Evolutionary conservation across 345 rosid species (phyloP), one percentile per base, ranked within the genome.

Genomic region (Bruguiera gymnorhiza): DNA sequence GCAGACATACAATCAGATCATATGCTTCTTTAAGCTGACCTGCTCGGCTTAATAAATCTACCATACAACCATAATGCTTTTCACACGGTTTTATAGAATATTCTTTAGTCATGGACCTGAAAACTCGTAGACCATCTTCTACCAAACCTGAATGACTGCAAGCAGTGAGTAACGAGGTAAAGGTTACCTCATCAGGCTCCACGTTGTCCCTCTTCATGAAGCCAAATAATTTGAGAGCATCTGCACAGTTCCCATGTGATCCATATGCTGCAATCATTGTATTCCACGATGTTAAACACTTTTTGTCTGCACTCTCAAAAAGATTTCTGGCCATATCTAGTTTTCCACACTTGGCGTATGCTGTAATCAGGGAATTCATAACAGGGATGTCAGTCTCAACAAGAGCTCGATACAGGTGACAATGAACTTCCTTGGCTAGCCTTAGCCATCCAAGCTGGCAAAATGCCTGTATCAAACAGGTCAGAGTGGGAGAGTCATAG

Each of bases 101-200:
- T 27, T 80, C 80, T 66, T 73, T 70, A 23, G 60, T 69, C 77
- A 80, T 80, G 64, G 73, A 52, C 31, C 53, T 80, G 60, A 73
- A 80, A 16, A 58, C 59, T 48, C 18, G 59, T 53, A 79, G 37
- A 48, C 83, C 83, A 23, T 79, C 80, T 55, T 75, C 75, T 46
- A 79, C 74, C 71, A 79, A 55, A 16, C 83, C 80, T 4, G 83
- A 79, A 34, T 75, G 83, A 63, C 83, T 79, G 70, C 83, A 79
- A 27, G 83, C 80, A 62, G 69, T 68, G 32, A 79, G 77, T 60
- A 79, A 70, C 1, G 83, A 79, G 9, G 83, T 76, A 46, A 79
- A 75, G 72, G 83, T 72, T 51, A 69, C 32, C 59, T 72, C 72
- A 73, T 80, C 81, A 7, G 83, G 81, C 18, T 63, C 65, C 19